Conservation (phyloP, 345 rosid species). For the Angophora floribunda region DNA sequence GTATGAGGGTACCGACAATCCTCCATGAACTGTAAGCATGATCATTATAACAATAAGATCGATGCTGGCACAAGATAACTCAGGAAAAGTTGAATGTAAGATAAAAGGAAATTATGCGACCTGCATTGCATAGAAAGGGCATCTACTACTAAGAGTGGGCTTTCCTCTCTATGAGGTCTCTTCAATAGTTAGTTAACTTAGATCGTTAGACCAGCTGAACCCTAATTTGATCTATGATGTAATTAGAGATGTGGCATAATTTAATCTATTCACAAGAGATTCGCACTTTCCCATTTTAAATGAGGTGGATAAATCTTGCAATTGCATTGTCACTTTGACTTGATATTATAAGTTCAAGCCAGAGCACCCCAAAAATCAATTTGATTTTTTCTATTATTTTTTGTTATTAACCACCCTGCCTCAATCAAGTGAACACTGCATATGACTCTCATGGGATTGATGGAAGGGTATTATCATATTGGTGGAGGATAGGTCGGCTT, state of each 20-base stretch:
- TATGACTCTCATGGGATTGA: not conserved
- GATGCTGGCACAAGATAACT: not conserved
- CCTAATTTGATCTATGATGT: not conserved
- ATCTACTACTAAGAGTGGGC: not conserved
- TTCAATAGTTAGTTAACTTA: not conserved
- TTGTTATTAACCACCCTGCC: not conserved
- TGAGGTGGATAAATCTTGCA: not conserved
- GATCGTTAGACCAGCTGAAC: not conserved
- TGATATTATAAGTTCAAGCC: not conserved
- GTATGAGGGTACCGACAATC: not conserved
- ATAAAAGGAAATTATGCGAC: not conserved
- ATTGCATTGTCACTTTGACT: not conserved
- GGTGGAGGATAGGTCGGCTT: not conserved
- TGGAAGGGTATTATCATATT: not conserved
- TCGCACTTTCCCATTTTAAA: not conserved
- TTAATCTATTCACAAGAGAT: not conserved
- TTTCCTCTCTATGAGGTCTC: not conserved
- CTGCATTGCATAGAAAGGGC: not conserved
- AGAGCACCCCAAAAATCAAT: not conserved
- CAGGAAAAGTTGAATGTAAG: not conserved
- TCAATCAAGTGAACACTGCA: not conserved
- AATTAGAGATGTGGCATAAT: not conserved
- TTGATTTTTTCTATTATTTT: not conserved
- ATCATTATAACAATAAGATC: not conserved
- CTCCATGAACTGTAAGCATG: not conserved